Percentiles rank a stretch among this genome's conserved stretches.
Evolutionary conservation across 495 filamentous ascomycete species (phyloP).

Genomic region (Penicillium turbatum): DNA sequence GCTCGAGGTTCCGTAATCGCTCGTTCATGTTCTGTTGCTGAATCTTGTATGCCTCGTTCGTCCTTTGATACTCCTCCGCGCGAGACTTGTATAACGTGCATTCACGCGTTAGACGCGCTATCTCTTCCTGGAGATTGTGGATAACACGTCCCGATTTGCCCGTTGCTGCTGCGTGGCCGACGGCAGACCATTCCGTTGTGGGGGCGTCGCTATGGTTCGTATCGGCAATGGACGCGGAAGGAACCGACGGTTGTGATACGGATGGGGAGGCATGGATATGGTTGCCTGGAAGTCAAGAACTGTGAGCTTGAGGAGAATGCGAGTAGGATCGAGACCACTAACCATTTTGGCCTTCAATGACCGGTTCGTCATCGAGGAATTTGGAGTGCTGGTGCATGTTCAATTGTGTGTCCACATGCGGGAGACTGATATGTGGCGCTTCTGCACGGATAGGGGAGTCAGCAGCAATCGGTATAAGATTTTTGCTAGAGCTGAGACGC

Average conservation of each 20-base stretch:
- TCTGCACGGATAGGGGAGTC: conserved; percentile 20
- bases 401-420: conserved; percentile 42
- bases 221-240: conserved; percentile 20
- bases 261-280: conserved; percentile 6
- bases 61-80: conserved; percentile 68
- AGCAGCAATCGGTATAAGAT: conserved; percentile 18
- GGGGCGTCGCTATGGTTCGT: conserved; percentile 32
- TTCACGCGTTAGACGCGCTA: conserved; percentile 78
- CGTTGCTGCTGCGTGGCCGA: conserved; percentile 67
- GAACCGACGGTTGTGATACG: conserved; percentile 5
- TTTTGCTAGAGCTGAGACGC: conserved; percentile 8
- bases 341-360: conserved; percentile 18
- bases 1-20: conserved; percentile 58
- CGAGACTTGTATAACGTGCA: conserved; percentile 66
- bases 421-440: conserved; percentile 40
- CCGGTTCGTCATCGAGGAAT: conserved; percentile 32
- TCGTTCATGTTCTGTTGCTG: conserved; percentile 64
- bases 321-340: neutral
- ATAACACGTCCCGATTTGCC: conserved; percentile 94
- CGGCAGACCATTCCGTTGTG: conserved; percentile 64
- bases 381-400: conserved; percentile 46
- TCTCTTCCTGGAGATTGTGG: conserved; percentile 82
- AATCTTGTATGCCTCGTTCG: conserved; percentile 66
- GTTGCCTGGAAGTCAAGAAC: conserved; percentile 9
- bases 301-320: conserved; percentile 19